Conservation (phyloP, 106 monocot species). For the Vanilla planifolia region DNA sequence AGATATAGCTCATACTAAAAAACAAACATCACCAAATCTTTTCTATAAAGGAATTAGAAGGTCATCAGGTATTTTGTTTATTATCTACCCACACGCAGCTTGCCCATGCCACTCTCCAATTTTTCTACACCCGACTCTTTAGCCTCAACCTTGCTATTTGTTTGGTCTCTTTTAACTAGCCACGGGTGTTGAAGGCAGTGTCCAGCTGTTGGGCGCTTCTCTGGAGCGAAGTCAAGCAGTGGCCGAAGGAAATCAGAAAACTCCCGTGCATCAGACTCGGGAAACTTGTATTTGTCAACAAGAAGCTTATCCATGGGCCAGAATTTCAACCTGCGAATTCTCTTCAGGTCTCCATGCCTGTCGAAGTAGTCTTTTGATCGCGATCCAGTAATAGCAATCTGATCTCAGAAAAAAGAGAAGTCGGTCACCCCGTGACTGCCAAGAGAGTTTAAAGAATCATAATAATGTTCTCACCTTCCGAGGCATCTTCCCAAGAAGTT, state of each 20-base stretch:
- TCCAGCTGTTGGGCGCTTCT: conserved; percentile 68
- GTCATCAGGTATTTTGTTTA: too few species aligned
- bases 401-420: background rate
- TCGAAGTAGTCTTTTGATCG: conserved; percentile 89
- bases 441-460: background rate
- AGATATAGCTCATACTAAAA: too few species aligned
- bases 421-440: background rate
- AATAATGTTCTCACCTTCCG: conserved; percentile 45
- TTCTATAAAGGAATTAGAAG: too few species aligned
- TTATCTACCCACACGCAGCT: conserved; percentile 5
- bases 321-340: conserved; percentile 75
- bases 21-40: too few species aligned
- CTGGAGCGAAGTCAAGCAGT: conserved; percentile 72
- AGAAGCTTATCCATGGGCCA: conserved; percentile 59
- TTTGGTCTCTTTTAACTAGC: conserved; percentile 19
- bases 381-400: conserved; percentile 69
- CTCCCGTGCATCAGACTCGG: conserved; percentile 47
- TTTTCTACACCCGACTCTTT: conserved; percentile 18
- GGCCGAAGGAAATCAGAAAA: conserved; percentile 67
- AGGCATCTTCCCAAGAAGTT: conserved; percentile 90
- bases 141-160: background rate
- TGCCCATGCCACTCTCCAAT: conserved; percentile 20
- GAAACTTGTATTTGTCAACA: conserved; percentile 67
- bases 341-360: conserved; percentile 76
- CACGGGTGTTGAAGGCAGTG: conserved; percentile 67